Evolutionary conservation across 805 yeast species (phyloP), one percentile per base, ranked within the genome.

Genomic region (Suhomyces tanzawaensis): DNA sequence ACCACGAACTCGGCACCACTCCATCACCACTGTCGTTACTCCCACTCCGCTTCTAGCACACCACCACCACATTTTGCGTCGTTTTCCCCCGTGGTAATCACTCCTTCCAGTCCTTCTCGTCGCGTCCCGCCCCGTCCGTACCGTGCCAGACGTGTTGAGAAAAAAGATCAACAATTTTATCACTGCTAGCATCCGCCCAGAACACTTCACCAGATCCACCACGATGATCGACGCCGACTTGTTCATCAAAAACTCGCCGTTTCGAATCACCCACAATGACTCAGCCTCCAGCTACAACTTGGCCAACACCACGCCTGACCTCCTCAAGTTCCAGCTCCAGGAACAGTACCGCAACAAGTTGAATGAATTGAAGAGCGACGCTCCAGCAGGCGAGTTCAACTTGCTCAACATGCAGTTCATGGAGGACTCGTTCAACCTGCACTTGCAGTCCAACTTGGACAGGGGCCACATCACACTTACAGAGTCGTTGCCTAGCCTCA

Each of bases 321-420:
- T 69, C 14, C 57, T 69, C 40, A 68, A 67, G 48, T 69, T 67
- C 39, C 72, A 67, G 49, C 58, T 69, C 22, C 69, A 65, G 47
- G 71, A 69, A 44, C 70, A 68, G 39, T 51, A 59, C 37, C 56
- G 68, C 23, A 37, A 32, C 32, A 53, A 51, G 24, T 29, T 61
- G 31, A 41, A 48, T 29, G 50, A 46, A 13, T 30, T 40, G 36
- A 36, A 35, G 18, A 42, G 29, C 19, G 24, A 32, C 9, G 29
- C 34, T 17, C 17, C 41, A 8, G 23, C 29, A 21, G 35, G 29
- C 23, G 35, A 31, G 9, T 19, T 30, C 12, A 32, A 41, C 18
- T 25, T 51, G 7, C 40, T 55, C 39, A 49, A 47, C 38, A 42
- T 57, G 15, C 55, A 48, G 44, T 46, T 53, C 19, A 45, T 64